These are phyloP conservation scores for Elaeis oleifera DNA, from an alignment of 202 grass and related monocot species.

Conservation along the genomic window DNA sequence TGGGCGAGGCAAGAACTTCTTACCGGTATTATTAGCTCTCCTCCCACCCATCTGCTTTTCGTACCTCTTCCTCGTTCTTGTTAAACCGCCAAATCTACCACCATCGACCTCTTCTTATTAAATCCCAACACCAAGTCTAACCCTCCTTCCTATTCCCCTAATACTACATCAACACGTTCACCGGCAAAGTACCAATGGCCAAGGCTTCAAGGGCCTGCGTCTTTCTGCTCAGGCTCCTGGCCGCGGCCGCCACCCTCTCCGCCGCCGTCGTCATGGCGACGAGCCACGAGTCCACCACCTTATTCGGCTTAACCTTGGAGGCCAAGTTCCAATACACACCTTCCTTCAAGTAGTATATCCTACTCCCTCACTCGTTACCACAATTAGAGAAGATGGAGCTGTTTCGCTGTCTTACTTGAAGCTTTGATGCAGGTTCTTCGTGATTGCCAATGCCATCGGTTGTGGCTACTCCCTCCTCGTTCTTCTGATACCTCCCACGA, in stretches of 20 bases:
- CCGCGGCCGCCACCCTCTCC: slow-evolving; percentile 26
- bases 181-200: slow-evolving; percentile 26
- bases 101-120: slow-evolving; percentile 13
- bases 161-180: neutral
- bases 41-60: neutral
- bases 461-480: slow-evolving; percentile 53
- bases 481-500: slow-evolving; percentile 31
- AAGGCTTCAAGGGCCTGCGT: slow-evolving; percentile 36
- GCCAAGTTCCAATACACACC: slow-evolving; percentile 89
- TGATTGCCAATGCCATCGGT: slow-evolving; percentile 48
- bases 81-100: slow-evolving; percentile 30
- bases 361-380: neutral
- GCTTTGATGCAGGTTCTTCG: slow-evolving; percentile 52
- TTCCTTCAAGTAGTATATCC: slow-evolving; percentile 41
- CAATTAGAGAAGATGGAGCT: no score
- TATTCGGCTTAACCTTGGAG: slow-evolving; percentile 66
- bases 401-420: no score
- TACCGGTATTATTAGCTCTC: neutral
- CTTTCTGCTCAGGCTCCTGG: slow-evolving; percentile 44
- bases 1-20: no score
- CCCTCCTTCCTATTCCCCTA: slow-evolving; percentile 3
- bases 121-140: neutral
- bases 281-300: slow-evolving; percentile 53
- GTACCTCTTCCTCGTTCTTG: slow-evolving; percentile 1
- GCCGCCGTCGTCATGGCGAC: slow-evolving; percentile 83